Conservation (phyloP, 305 asterid species). For the Andrographis paniculata region DNA sequence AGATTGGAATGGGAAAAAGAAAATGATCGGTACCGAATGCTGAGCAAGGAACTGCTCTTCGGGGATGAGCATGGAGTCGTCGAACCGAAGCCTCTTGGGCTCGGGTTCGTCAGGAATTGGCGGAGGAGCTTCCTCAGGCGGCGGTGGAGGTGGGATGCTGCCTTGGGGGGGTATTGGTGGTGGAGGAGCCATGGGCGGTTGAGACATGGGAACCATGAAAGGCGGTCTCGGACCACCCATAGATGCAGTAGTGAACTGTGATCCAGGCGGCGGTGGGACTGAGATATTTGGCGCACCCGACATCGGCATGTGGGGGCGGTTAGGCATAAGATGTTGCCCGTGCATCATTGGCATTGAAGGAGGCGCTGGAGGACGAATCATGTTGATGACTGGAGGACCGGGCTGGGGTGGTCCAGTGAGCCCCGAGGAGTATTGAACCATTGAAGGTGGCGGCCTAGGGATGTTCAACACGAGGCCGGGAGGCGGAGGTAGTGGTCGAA, state of each 20-base stretch:
- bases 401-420: conserved; percentile 55
- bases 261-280: conserved; percentile 85
- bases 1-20: conserved; percentile 1
- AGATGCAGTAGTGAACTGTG: conserved; percentile 50
- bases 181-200: conserved; percentile 62
- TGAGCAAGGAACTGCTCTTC: conserved; percentile 83
- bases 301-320: conserved; percentile 63
- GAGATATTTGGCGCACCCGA: conserved; percentile 31
- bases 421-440: conserved; percentile 52
- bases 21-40: conserved; percentile 43
- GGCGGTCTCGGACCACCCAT: conserved; percentile 53
- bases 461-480: conserved; percentile 76
- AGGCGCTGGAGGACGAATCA: conserved; percentile 67
- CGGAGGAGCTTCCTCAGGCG: conserved; percentile 93
- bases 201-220: conserved; percentile 45
- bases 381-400: conserved; percentile 50
- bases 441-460: conserved; percentile 53
- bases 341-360: conserved; percentile 58
- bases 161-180: conserved; percentile 79
- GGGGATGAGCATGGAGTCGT: conserved; percentile 68
- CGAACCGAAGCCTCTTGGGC: conserved; percentile 85
- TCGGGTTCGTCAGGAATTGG: conserved; percentile 96
- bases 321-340: conserved; percentile 54
- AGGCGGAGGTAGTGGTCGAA: conserved; percentile 85
- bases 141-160: conserved; percentile 84